A percentile compares a stretch with the other conserved stretches of the same genome.
Evolutionary conservation across 495 filamentous ascomycete species (phyloP).

Genomic region (Penicillium antarcticum): DNA sequence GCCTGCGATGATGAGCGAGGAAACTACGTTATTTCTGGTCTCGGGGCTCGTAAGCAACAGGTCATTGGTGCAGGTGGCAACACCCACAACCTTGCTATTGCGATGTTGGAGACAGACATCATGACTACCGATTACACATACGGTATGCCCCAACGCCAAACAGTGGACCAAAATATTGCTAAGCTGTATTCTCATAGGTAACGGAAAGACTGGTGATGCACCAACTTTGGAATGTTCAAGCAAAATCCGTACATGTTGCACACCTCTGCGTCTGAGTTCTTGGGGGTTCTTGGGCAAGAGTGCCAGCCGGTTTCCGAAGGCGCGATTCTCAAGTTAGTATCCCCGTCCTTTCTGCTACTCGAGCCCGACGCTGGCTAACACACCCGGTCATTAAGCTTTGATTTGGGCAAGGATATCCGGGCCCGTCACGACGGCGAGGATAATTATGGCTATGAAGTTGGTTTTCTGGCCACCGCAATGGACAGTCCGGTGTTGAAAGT

Average conservation of each 20-base stretch:
- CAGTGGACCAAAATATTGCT: not conserved
- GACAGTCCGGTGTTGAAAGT: slow-evolving; percentile 17
- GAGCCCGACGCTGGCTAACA: not conserved
- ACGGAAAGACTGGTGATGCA: slow-evolving; percentile 27
- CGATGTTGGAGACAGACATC: slow-evolving; percentile 40
- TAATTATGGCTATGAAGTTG: slow-evolving; percentile 24
- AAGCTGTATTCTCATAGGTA: slow-evolving; percentile 14
- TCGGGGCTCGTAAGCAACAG: slow-evolving; percentile 34
- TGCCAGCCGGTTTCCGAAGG: slow-evolving; percentile 14
- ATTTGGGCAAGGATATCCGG: slow-evolving; percentile 22
- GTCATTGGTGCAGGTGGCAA: slow-evolving; percentile 31
- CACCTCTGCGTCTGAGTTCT: slow-evolving; percentile 22
- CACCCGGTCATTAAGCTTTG: slow-evolving; percentile 3
- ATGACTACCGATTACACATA: slow-evolving; percentile 38
- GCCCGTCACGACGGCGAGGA: slow-evolving; percentile 26
- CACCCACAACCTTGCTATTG: slow-evolving; percentile 38
- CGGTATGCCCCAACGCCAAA: slow-evolving; percentile 12
- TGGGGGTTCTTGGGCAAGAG: slow-evolving; percentile 21
- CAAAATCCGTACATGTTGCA: slow-evolving; percentile 41
- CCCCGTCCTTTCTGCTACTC: not conserved
- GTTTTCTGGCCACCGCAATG: slow-evolving; percentile 29
- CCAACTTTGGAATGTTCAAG: slow-evolving; percentile 35
- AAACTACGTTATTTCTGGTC: slow-evolving; percentile 25
- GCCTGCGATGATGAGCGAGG: slow-evolving; percentile 24
- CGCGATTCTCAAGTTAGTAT: slow-evolving; percentile 25